phyloP scores from a whole-genome alignment of 2,329 filamentous ascomycete species.

The Sordariomycetes sp. region DNA sequence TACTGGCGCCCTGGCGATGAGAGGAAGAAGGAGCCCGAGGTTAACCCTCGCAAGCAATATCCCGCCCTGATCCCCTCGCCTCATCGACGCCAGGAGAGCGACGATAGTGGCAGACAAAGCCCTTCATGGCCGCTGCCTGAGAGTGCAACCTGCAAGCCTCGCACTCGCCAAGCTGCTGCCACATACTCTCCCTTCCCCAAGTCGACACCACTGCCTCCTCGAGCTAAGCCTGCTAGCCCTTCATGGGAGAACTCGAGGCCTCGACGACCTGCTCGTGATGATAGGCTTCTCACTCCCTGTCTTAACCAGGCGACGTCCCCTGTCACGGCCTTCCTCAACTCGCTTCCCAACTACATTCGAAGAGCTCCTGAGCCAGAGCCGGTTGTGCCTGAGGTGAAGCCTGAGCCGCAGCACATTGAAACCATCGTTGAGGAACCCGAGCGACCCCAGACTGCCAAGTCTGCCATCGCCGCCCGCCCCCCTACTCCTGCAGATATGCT shows the following conservation, averaged over 20 bases:
- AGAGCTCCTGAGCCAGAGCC: not conserved
- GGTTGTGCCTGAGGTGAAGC: not conserved
- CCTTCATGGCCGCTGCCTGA: slow-evolving; percentile 17
- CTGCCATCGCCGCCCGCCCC: not conserved
- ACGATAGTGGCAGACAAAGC: slow-evolving; percentile 15
- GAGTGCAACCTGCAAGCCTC: slow-evolving; percentile 4
- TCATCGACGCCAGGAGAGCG: slow-evolving; percentile 10
- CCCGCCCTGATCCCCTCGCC: slow-evolving; percentile 20
- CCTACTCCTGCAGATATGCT: too few relatives aligned
- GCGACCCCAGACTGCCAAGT: too few relatives aligned
- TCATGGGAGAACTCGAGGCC: slow-evolving; percentile 17
- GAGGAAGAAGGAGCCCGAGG: slow-evolving; percentile 4
- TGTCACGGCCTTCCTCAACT: slow-evolving; percentile 1
- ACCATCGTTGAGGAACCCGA: too few relatives aligned
- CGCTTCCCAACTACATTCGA: not conserved
- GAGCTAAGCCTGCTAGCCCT: slow-evolving; percentile 12
- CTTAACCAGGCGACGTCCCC: slow-evolving; percentile 7
- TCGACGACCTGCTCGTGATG: slow-evolving; percentile 18
- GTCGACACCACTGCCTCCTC: slow-evolving; percentile 22
- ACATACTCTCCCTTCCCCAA: slow-evolving; percentile 35
- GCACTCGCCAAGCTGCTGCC: slow-evolving; percentile 11
- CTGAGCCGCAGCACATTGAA: too few relatives aligned
- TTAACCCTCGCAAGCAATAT: slow-evolving; percentile 17
- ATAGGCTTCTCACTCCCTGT: slow-evolving; percentile 13
- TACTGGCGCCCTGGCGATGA: slow-evolving; percentile 29